A percentile compares a stretch with the other conserved stretches of the same genome.
These are phyloP conservation scores for Fusarium avenaceum DNA, from an alignment of 2,329 filamentous ascomycete species.

Conservation along the genomic window DNA sequence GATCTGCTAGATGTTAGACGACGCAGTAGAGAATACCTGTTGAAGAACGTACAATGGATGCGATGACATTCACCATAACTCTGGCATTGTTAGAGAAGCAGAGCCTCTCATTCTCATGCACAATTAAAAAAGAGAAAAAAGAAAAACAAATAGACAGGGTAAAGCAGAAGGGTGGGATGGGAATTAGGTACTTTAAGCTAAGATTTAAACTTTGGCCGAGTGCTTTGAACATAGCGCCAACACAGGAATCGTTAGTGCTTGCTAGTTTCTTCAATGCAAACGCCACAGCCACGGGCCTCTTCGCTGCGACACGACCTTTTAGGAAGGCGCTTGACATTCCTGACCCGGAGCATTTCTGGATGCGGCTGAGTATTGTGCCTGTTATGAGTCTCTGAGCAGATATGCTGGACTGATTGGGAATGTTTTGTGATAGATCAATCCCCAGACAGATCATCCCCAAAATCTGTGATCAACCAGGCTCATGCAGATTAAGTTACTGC, in stretches of 20 bases:
- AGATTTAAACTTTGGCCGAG: background rate
- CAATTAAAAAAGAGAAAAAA: background rate
- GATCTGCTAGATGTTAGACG: background rate
- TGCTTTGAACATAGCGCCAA: background rate
- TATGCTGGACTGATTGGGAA: too few species aligned
- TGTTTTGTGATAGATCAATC: too few species aligned
- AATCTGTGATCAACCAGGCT: too few species aligned
- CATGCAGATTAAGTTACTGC: too few species aligned
- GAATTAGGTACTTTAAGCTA: background rate
- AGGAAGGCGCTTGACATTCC: too few species aligned
- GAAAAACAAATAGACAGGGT: background rate
- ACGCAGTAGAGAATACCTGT: too few species aligned
- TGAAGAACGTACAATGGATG: background rate
- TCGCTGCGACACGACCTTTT: background rate
- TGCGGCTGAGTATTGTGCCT: too few species aligned
- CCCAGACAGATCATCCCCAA: too few species aligned
- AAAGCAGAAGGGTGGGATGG: background rate
- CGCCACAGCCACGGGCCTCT: background rate
- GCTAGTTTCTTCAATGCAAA: background rate
- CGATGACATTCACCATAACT: constrained; percentile 1
- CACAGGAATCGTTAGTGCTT: background rate
- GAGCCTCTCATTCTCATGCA: background rate
- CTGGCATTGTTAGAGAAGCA: background rate
- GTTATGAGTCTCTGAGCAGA: too few species aligned
- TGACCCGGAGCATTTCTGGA: too few species aligned